These are phyloP conservation scores for Tetrapisispora arboricola DNA, from an alignment of 805 yeast species.

Conservation along the genomic window DNA sequence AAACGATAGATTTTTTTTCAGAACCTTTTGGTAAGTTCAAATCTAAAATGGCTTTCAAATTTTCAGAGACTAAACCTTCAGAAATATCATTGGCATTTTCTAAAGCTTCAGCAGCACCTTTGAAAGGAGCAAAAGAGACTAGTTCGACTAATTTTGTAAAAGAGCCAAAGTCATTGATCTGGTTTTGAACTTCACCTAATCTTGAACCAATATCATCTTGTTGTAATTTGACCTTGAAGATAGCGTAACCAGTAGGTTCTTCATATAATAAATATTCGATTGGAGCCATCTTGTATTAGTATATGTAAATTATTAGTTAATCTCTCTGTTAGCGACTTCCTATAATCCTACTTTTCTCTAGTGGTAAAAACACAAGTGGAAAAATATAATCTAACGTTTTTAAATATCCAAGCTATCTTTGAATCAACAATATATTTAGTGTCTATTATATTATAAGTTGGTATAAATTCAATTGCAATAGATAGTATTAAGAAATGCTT, in stretches of 20 bases:
- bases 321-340: neutral
- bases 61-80: slow-evolving; percentile 92
- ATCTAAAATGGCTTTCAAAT: slow-evolving; percentile 80
- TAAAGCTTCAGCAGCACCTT: slow-evolving; percentile 98
- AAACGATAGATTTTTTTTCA: slow-evolving; percentile 51
- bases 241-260: slow-evolving; percentile 97
- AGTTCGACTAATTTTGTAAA: slow-evolving; percentile 90
- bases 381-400: too few species aligned
- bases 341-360: neutral
- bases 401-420: too few species aligned
- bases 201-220: slow-evolving; percentile 91
- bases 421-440: too few species aligned
- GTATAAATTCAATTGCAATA: too few species aligned
- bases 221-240: slow-evolving; percentile 86
- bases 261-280: slow-evolving; percentile 89
- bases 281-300: slow-evolving; percentile 58
- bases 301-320: too few species aligned
- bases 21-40: slow-evolving; percentile 75
- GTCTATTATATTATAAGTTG: too few species aligned
- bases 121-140: slow-evolving; percentile 94
- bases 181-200: slow-evolving; percentile 87
- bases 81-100: slow-evolving; percentile 97
- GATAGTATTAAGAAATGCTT: too few species aligned
- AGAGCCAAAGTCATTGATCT: slow-evolving; percentile 71
- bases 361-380: too few species aligned